These are phyloP conservation scores for Moricandia moricandioides DNA, from an alignment of 345 rosid genomes.

Conservation along the genomic window DNA sequence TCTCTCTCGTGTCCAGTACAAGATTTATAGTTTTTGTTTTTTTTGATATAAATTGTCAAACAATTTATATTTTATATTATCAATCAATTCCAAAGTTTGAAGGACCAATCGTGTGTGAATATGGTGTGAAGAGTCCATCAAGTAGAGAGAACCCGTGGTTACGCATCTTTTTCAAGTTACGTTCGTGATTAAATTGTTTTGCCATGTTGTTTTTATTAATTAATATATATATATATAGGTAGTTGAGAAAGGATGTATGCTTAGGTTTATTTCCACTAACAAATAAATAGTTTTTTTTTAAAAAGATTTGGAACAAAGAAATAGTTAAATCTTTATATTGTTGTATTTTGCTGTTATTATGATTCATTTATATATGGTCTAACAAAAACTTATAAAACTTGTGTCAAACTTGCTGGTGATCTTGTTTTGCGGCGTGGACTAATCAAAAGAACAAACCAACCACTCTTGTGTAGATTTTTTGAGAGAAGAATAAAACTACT, in stretches of 20 bases:
- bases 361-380: not conserved
- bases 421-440: slow-evolving; percentile 11
- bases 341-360: not conserved
- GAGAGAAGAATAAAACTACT: not conserved
- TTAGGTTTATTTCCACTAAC: no score
- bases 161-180: not conserved
- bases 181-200: not conserved
- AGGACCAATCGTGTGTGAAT: slow-evolving; percentile 24
- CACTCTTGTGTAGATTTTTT: slow-evolving; percentile 5
- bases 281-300: no score
- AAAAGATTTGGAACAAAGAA: no score
- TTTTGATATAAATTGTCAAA: slow-evolving; percentile 6
- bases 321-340: not conserved
- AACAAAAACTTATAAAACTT: not conserved
- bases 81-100: not conserved
- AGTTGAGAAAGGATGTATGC: no score
- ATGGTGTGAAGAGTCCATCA: slow-evolving; percentile 31
- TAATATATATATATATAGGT: no score
- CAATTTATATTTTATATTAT: not conserved
- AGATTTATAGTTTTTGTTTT: slow-evolving; percentile 4
- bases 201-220: no score
- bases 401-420: slow-evolving; percentile 3
- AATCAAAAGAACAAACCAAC: slow-evolving; percentile 16
- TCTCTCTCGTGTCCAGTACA: slow-evolving; percentile 7
- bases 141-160: slow-evolving; percentile 15